A percentile compares a stretch with the other conserved stretches of the same genome.
phyloP scores from a whole-genome alignment of 768 basidiomycete genomes.

The Mycena latifolia region DNA sequence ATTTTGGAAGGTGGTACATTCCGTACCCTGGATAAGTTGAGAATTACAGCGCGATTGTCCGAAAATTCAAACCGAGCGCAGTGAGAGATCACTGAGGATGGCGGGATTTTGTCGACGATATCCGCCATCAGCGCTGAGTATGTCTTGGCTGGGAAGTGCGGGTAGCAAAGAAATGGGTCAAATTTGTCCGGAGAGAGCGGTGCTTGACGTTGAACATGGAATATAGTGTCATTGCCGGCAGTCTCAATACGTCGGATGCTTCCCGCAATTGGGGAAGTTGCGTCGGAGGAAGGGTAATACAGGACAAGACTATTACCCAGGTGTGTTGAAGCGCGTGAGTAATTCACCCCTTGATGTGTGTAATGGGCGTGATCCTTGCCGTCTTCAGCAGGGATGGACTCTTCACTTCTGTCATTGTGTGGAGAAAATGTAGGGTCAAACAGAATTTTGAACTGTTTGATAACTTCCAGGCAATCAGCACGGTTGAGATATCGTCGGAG shows the following conservation, averaged over 20 bases:
- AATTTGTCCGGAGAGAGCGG: background rate
- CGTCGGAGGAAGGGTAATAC: background rate
- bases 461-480: background rate
- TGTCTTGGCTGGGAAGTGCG: slow-evolving; percentile 12
- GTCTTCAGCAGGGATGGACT: background rate
- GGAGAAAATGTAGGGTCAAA: background rate
- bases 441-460: background rate
- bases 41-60: slow-evolving; percentile 1
- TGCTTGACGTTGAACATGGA: slow-evolving; percentile 2
- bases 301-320: slow-evolving; percentile 11
- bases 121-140: slow-evolving; percentile 8
- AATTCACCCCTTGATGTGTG: background rate
- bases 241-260: slow-evolving; percentile 3
- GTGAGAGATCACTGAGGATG: background rate
- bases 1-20: too few relatives aligned
- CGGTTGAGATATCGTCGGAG: background rate
- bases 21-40: slow-evolving; percentile 14
- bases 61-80: slow-evolving; percentile 15
- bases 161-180: slow-evolving; percentile 7
- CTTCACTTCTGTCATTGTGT: background rate
- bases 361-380: slow-evolving; percentile 1
- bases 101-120: background rate
- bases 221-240: background rate
- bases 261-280: background rate
- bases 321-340: slow-evolving; percentile 5